Conservation (phyloP, 2,329 filamentous ascomycete genomes). For the Epichloe aotearoae region DNA sequence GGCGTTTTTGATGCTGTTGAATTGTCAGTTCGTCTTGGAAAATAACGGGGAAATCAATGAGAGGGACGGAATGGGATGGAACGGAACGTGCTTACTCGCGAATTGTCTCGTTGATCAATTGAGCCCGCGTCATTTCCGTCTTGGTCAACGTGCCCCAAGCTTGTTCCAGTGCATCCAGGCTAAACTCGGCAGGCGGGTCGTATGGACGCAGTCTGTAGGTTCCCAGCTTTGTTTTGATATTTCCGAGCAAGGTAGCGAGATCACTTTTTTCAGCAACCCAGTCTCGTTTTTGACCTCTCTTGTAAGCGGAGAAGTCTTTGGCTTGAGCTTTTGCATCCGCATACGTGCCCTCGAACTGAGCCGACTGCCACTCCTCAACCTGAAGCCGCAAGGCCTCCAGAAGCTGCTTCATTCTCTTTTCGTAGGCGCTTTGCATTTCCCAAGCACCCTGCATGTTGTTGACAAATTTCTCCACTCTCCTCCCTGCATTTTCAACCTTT, state of each 20-base stretch:
- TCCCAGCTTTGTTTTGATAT: slow-evolving; percentile 97
- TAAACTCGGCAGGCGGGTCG: slow-evolving; percentile 73
- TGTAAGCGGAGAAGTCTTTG: slow-evolving; percentile 72
- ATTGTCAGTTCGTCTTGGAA: slow-evolving; percentile 15
- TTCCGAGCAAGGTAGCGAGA: slow-evolving; percentile 79
- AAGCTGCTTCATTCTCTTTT: slow-evolving; percentile 76
- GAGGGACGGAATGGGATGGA: neutral
- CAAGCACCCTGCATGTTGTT: slow-evolving; percentile 98
- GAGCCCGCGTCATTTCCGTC: slow-evolving; percentile 76
- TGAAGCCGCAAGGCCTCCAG: slow-evolving; percentile 63
- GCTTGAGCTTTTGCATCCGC: slow-evolving; percentile 82
- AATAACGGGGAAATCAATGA: neutral
- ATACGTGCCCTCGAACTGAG: slow-evolving; percentile 85
- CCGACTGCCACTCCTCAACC: slow-evolving; percentile 60
- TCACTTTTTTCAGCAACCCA: slow-evolving; percentile 99
- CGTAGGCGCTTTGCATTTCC: slow-evolving; percentile 98
- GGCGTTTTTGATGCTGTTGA: slow-evolving; percentile 73
- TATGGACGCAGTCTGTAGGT: slow-evolving; percentile 89
- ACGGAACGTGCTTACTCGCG: slow-evolving; percentile 53
- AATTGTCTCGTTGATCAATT: slow-evolving; percentile 95
- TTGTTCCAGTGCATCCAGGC: slow-evolving; percentile 66
- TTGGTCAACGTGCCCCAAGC: slow-evolving; percentile 72
- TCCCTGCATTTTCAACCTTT: slow-evolving; percentile 91
- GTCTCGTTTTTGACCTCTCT: slow-evolving; percentile 75
- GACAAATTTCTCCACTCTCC: slow-evolving; percentile 95